These are phyloP conservation scores for Sporisorium iseilematis-ciliati DNA, from an alignment of 1,284 basidiomycete genomes.

Conservation along the genomic window DNA sequence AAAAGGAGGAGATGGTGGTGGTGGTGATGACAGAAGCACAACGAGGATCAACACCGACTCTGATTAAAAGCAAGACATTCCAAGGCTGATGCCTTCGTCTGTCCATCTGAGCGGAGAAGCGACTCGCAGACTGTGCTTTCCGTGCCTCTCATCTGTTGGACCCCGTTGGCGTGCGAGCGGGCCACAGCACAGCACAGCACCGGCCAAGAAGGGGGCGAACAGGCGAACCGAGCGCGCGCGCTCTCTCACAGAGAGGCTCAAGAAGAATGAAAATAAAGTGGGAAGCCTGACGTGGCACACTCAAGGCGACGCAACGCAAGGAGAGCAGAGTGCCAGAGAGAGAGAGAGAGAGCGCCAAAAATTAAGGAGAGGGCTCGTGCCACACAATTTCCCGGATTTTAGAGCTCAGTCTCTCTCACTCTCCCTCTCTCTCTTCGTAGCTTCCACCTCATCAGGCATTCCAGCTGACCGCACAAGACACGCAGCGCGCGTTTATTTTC, in stretches of 20 bases:
- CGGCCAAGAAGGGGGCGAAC: no score
- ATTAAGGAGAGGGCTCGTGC: not conserved
- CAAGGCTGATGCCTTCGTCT: not conserved
- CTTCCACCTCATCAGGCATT: conserved; percentile 21
- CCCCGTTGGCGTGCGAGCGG: conserved; percentile 4
- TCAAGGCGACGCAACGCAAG: not conserved
- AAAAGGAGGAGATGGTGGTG: not conserved
- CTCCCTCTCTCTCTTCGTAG: no score
- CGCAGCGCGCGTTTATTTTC: not conserved
- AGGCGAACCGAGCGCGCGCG: no score
- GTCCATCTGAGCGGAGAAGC: not conserved
- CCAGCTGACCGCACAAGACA: conserved; percentile 13
- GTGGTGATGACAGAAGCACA: not conserved
- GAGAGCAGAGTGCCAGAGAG: no score
- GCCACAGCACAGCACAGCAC: no score
- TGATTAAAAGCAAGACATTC: not conserved
- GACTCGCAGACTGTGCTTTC: not conserved
- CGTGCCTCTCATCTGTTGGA: not conserved
- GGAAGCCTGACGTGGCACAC: not conserved
- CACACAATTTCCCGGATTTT: conserved; percentile 13
- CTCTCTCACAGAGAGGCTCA: not conserved
- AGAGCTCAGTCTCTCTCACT: conserved; percentile 8
- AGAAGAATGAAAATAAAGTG: not conserved
- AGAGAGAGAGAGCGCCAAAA: no score
- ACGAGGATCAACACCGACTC: conserved; percentile 1